Conservation (phyloP, 352 stramenopile genomes). For the Pythium graminicola region DNA sequence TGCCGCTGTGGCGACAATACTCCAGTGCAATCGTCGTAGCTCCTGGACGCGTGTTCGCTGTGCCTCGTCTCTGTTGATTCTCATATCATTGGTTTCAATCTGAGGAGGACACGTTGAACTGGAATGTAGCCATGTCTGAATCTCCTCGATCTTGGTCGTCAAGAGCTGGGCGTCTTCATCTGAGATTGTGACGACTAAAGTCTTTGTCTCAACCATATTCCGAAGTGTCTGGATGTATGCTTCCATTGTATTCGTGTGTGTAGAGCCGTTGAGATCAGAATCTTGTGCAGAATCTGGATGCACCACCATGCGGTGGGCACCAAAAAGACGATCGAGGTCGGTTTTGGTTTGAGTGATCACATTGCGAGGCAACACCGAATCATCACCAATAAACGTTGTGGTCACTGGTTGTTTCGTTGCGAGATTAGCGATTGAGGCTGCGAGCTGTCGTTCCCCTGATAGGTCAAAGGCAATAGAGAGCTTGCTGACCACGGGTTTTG, state of each 20-base stretch:
- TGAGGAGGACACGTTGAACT: not conserved
- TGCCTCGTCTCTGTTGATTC: not conserved
- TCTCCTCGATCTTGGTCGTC: conserved; percentile 10
- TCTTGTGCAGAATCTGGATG: too few relatives aligned
- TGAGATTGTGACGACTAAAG: conserved; percentile 8
- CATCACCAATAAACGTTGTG: conserved; percentile 11
- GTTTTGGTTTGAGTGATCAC: not conserved
- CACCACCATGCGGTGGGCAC: not conserved
- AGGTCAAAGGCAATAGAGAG: conserved; percentile 17
- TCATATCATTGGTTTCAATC: too few relatives aligned
- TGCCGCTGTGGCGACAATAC: conserved; percentile 4
- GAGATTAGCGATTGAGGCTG: conserved; percentile 5
- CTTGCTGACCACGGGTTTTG: conserved; percentile 13
- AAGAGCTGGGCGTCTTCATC: conserved; percentile 7
- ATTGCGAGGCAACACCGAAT: conserved; percentile 5
- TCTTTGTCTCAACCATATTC: conserved; percentile 5
- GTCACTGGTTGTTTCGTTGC: not conserved
- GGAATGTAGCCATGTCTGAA: conserved; percentile 9
- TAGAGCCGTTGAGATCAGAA: too few relatives aligned
- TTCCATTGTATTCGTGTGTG: not conserved
- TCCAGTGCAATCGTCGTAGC: conserved; percentile 16
- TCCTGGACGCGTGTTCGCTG: not conserved
- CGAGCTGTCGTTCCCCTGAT: conserved; percentile 8
- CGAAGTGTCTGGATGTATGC: conserved; percentile 5
- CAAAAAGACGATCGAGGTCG: conserved; percentile 6